Evolutionary conservation across 139 green algal genomes (phyloP), one percentile per base, ranked within the genome.

Genomic region (Coelastrella sp.): DNA sequence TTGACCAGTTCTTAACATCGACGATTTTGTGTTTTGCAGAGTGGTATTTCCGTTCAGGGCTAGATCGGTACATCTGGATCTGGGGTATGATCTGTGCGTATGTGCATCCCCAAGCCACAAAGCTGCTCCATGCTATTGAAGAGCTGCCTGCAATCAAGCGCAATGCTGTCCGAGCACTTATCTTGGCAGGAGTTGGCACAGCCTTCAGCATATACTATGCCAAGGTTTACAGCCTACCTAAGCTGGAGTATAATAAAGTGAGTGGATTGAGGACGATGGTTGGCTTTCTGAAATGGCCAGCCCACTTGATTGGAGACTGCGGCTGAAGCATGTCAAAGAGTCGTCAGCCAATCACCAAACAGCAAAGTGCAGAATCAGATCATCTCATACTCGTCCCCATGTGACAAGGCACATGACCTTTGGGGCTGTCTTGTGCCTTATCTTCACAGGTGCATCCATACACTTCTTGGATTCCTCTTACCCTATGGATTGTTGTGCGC

Each of bases 21-120:
- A 9, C 15, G 45, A 57, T 13, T 13, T 57, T 9, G 11, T 21
- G 2, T 50, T 1, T 4, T 71, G 75, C 91, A 96, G 94, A 98
- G 85, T 98, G 95, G 95, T 95, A 93, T 82, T 99, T 99, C 91
- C 93, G 96, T 59, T 98, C 95, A 3, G 91, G 88, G 13, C 90
- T 99, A 59, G 96, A 99, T 86, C 89, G 96, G 50, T 99, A 98
- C 86, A 88, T 99, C 32, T 99, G 96, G 96, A 98, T 99, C 71
- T 94, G 96, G 60, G 96, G 96, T 87, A 99, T 99, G 96, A 34
- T 98, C 3, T 98, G 94, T 63, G 96, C 95, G 7, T 96, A 91
- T 74, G 41, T 96, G 27, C 95, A 98, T 86, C 96, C 90, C 69
- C 37, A 83, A 23, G 50, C 34, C 51, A 51, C 59, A 8, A 79